Percentiles rank a stretch among this genome's conserved stretches.
phyloP scores from a whole-genome alignment of 106 monocot genomes.

The Dactylorhiza incarnata region DNA sequence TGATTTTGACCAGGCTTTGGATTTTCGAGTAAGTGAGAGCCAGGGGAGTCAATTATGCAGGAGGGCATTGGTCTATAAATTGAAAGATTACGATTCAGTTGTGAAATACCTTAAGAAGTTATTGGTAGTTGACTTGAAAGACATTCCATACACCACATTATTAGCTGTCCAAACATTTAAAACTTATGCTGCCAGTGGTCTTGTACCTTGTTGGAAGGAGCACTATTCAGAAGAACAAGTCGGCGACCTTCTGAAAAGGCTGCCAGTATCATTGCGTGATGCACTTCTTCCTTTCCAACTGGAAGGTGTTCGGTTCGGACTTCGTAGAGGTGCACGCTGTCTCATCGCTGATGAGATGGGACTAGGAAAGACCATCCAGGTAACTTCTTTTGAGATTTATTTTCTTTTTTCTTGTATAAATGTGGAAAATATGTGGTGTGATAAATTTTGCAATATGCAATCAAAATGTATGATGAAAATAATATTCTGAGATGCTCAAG shows the following conservation, averaged over 20 bases:
- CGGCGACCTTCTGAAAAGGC: constrained; percentile 41
- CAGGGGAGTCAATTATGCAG: constrained; percentile 27
- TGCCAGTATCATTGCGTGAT: constrained; percentile 44
- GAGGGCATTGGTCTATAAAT: constrained; percentile 31
- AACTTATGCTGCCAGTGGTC: constrained; percentile 21
- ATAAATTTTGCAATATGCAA: neutral
- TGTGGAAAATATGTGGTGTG: too few relatives aligned
- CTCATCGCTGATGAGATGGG: constrained; percentile 99
- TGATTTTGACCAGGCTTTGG: constrained; percentile 25
- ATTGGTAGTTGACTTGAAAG: constrained; percentile 37
- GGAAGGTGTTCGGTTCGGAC: constrained; percentile 81
- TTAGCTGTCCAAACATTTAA: constrained; percentile 58
- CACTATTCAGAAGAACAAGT: constrained; percentile 57
- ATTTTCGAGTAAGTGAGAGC: constrained; percentile 34
- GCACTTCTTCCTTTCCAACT: constrained; percentile 84
- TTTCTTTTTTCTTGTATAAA: too few relatives aligned
- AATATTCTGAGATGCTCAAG: neutral
- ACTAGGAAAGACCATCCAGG: constrained; percentile 94
- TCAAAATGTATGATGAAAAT: neutral
- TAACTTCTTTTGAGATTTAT: constrained; percentile 10
- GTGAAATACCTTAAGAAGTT: constrained; percentile 54
- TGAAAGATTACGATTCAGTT: constrained; percentile 53
- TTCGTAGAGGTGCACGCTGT: constrained; percentile 75
- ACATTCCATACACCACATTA: constrained; percentile 66
- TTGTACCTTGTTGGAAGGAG: constrained; percentile 46